Base-by-base conservation (phyloP, 2,329 filamentous ascomycete species). In the Epichloe bromicola region DNA sequence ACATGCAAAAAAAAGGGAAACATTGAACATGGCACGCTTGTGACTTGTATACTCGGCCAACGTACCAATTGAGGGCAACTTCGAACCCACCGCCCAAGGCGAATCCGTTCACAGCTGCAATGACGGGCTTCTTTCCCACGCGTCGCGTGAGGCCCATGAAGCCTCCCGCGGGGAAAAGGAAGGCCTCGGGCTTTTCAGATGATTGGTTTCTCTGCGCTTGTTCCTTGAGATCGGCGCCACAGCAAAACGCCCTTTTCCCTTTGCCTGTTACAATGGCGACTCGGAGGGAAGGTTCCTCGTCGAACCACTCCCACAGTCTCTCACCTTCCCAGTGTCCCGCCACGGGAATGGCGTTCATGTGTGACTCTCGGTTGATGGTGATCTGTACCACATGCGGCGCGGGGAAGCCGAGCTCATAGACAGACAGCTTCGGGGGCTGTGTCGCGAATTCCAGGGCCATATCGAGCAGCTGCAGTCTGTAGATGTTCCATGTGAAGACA, bases 101-200 rank as follows among this genome's bases (percentile, higher is more conserved):
- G 53, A 74, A 70, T 0, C 78, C 78, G 62, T 80, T 81, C 3
- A 80, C 75, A 2, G 78, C 78, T 8, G 75, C 76, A 59, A 81
- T 76, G 44, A 81, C 69, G 1, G 78, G 78, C 62, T 81, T 81
- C 67, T 78, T 80, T 1, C 80, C 80, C 12, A 63, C 63, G 12
- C 80, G 68, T 40, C 74, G 67, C 40, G 74, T 78, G 14, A 84
- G 60, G 0, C 77, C 80, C 51, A 54, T 60, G 50, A 63, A 64
- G 0, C 79, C 79, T 1, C 65, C 65, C 2, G 66, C 51, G 1
- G 74, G 74, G 54, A 49, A 56, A 3, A 19, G 4, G 14, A 30
- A 6, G 8, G 37, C 12, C n/a, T 39, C 20, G 3, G 40, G 58
- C 55, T 37, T 50, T 46, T 52, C 56, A 55, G 37, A 46, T 49